Percentiles rank a stretch among this genome's conserved stretches.
Evolutionary conservation across 495 filamentous ascomycete species (phyloP).

Genomic region (Aspergillus sparsus): DNA sequence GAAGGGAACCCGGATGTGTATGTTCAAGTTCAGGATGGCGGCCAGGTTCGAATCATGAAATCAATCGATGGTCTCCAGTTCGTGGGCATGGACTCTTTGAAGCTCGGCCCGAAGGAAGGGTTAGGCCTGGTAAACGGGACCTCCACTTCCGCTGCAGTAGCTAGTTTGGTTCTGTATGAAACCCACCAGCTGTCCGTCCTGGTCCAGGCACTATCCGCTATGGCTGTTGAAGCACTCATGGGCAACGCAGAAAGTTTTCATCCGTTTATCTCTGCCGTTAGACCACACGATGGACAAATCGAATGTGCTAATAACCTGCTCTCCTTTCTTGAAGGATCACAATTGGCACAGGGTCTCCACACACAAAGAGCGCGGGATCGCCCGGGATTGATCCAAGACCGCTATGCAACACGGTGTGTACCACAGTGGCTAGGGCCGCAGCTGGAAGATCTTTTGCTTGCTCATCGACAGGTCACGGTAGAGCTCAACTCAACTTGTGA

Average conservation of each 20-base stretch:
- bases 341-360: constrained; percentile 28
- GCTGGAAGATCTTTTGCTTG: constrained; percentile 61
- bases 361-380: constrained; percentile 26
- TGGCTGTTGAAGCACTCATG: constrained; percentile 46
- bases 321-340: constrained; percentile 48
- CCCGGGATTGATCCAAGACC: constrained; percentile 57
- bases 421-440: constrained; percentile 67
- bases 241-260: constrained; percentile 59
- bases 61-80: constrained; percentile 25
- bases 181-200: constrained; percentile 58
- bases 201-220: constrained; percentile 56
- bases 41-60: constrained; percentile 17
- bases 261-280: constrained; percentile 57
- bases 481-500: constrained; percentile 67
- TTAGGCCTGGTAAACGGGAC: constrained; percentile 70
- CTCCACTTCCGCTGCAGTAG: constrained; percentile 55
- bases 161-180: constrained; percentile 57
- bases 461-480: constrained; percentile 53
- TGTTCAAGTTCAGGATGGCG: constrained; percentile 15
- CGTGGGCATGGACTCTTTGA: constrained; percentile 19
- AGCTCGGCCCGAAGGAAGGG: constrained; percentile 52
- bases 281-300: constrained; percentile 63
- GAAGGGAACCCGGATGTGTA: constrained; percentile 55
- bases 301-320: constrained; percentile 59
- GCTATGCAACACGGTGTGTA: constrained; percentile 60